phyloP scores from a whole-genome alignment of 1,284 basidiomycete genomes.

The Phylloboletellus chloephorus region DNA sequence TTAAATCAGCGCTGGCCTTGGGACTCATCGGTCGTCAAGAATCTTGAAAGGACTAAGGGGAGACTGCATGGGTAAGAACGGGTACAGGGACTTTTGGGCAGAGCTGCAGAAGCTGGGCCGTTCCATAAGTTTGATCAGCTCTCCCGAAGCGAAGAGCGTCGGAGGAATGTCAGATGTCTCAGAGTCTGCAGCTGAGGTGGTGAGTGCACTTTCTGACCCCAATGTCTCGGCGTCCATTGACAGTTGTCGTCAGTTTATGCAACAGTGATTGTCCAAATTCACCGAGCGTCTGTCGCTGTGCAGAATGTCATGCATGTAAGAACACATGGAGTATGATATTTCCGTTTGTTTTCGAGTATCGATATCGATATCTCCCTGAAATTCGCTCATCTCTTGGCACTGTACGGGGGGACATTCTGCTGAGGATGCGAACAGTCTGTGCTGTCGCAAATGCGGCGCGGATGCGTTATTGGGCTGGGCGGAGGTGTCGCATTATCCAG shows the following conservation, averaged over 20 bases:
- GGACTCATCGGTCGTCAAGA: constrained; percentile 31
- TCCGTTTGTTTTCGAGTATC: not conserved
- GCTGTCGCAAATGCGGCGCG: not conserved
- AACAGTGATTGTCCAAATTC: constrained; percentile 8
- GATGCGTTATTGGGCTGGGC: not conserved
- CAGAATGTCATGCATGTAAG: not conserved
- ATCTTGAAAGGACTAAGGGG: constrained; percentile 55
- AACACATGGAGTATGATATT: not conserved
- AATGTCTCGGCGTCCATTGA: not conserved
- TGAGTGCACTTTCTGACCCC: constrained; percentile 24
- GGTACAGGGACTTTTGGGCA: constrained; percentile 63
- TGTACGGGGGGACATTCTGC: not conserved
- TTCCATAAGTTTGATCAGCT: constrained; percentile 56
- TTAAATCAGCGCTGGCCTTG: constrained; percentile 2
- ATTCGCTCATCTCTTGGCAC: too few species aligned
- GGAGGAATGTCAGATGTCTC: constrained; percentile 52
- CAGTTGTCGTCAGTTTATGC: constrained; percentile 21
- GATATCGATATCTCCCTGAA: not conserved
- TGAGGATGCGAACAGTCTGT: not conserved
- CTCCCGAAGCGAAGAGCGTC: constrained; percentile 51
- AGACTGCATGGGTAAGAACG: constrained; percentile 47
- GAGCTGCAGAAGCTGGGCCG: constrained; percentile 48
- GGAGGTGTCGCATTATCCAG: not conserved
- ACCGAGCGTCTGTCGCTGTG: not conserved
- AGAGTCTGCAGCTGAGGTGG: constrained; percentile 45